Base-by-base conservation (phyloP, 148 eudicot genomes). In the Polygonum maritimum region DNA sequence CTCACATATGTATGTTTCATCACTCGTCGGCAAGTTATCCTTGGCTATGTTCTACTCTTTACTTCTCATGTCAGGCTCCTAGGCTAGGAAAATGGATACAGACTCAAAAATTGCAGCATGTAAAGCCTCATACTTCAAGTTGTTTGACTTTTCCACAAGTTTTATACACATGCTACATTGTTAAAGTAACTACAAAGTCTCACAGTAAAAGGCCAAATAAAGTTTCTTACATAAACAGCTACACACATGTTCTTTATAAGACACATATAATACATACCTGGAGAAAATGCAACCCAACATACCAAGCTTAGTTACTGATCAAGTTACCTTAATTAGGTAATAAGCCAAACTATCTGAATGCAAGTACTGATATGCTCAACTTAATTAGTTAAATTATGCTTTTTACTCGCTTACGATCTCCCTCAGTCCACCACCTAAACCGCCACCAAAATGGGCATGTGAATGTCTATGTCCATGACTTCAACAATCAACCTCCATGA, bases 401-500 rank as follows among this genome's bases (percentile, higher is more conserved):
- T 13, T 71, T 60, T 88, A 90, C 48, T 92, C 93, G 47, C 88
- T 89, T 5, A 90, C 78, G 7, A 92, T 90, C 74, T 90, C 93
- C 39, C 90, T 82, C 76, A 93, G 81, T 3, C 91, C 82, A 49
- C 87, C 93, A 33, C 84, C 80, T 48, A 85, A 82, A 47, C 73
- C 77, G 49, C 78, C 15, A 44, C 76, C 85, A 69, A 84, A 83
- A 69, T 79, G 72, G n/a, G 74, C 76, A 22, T 76, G 71, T 33
- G 55, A 2, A 18, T 69, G 73, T n/a, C 33, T 47, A 14, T 71
- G 74, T 41, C 52, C 49, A 19, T 71, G 74, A 33, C n/a, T 44
- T 54, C 79, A 36, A 57, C 96, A 90, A 49, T 91, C 85, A 76
- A 84, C 89, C 80, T 79, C 79, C 69, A 88, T 82, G 71, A 71